Evolutionary conservation across 371 early-diverging fungal genomes (phyloP), one percentile per base, ranked within the genome.

Genomic region (Mortierella sp.): DNA sequence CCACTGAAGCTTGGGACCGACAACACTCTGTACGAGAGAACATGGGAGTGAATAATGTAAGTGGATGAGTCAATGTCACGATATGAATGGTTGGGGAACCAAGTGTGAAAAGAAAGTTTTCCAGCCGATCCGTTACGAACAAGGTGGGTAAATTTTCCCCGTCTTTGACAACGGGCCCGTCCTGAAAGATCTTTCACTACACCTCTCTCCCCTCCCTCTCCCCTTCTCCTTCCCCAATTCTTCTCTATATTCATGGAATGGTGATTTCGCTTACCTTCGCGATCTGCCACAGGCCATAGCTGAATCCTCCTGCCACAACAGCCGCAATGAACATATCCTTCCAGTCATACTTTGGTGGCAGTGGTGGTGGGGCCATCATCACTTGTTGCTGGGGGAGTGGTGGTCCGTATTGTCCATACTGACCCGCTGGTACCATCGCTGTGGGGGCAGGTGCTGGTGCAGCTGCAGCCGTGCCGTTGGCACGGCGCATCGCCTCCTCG

Each of bases 311-410:
- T 21, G 92, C 91, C 16, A 94, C 88, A 7, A 94, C 91, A 18
- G 94, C 90, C 8, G 92, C 95, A 63, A 96, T 92, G 71, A 95
- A 91, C 68, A 93, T 90, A 81, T 98, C 97, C 69, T 95, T 91
- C 98, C 98, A 97, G 68, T 90, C 90, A 57, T 89, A 83, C 43
- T 81, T 80, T n/a, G 90, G 87, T 61, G 88, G 86, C 39, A 90
- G 82, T n/a, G 94, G 92, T n/a, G 91, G 85, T 16, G 85, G 84
- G 9, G 60, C 89, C 54, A 79, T 79, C 52, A 80, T 67, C 10
- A 78, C 64, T 51, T 74, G 79, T 51, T 54, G 58, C 41, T 46
- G 45, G 63, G 64, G 43, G 4, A 34, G n/a, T n/a, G n/a, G n/a
- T n/a, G n/a, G n/a, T 71, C 76, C 72, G 70, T 68, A n/a, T 57